Conservation (phyloP, 1,284 basidiomycete genomes). For the Trichosporon asahii region DNA sequence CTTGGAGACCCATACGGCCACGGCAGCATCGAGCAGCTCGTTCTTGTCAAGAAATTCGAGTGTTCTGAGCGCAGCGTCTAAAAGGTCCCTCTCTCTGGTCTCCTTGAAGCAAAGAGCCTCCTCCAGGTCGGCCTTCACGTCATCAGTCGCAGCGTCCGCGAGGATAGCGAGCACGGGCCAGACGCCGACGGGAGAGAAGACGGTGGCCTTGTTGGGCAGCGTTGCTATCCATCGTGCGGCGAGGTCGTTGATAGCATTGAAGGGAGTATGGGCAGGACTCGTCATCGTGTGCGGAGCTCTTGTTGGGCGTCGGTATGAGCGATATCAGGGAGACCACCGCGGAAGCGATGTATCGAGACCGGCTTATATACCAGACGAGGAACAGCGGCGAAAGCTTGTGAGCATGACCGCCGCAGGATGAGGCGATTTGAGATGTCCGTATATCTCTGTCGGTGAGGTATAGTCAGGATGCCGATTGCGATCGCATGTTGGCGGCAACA, state of each 20-base stretch:
- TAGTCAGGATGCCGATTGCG: too few species aligned
- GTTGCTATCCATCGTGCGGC: background rate
- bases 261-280: background rate
- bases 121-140: background rate
- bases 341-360: too few species aligned
- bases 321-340: too few species aligned
- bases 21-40: background rate
- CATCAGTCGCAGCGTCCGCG: background rate
- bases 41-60: background rate
- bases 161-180: background rate
- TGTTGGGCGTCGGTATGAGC: too few species aligned
- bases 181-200: background rate
- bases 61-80: background rate
- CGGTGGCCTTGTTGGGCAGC: background rate
- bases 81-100: background rate
- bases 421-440: too few species aligned
- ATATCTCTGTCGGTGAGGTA: too few species aligned
- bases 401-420: too few species aligned
- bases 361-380: too few species aligned
- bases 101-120: background rate
- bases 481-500: too few species aligned
- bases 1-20: background rate
- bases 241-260: background rate
- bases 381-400: too few species aligned
- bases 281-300: too few species aligned